These are phyloP conservation scores for Trametes villosa DNA, from an alignment of 768 basidiomycete species.

Conservation along the genomic window DNA sequence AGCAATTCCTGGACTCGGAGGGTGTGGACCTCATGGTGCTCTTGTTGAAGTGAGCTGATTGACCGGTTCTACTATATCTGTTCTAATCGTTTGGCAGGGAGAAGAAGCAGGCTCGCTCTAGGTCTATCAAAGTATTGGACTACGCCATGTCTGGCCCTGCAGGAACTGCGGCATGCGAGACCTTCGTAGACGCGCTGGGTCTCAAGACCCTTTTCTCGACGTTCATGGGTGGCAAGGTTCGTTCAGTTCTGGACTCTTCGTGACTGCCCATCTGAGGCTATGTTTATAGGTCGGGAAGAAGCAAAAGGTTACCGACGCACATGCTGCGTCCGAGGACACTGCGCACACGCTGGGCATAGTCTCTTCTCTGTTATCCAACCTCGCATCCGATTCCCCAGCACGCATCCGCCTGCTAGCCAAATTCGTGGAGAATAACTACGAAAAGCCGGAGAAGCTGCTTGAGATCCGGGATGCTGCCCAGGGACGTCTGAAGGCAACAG, in stretches of 20 bases:
- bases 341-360: conserved; percentile 88
- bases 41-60: conserved; percentile 83
- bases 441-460: conserved; percentile 91
- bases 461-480: conserved; percentile 81
- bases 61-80: neutral
- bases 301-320: conserved; percentile 51
- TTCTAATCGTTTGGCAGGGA: conserved; percentile 52
- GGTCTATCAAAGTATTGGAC: conserved; percentile 90
- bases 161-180: conserved; percentile 72
- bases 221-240: conserved; percentile 82
- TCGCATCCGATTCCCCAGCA: conserved; percentile 80
- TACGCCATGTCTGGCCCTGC: conserved; percentile 84
- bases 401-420: conserved; percentile 87
- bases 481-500: conserved; percentile 58
- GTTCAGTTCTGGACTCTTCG: neutral
- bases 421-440: conserved; percentile 91
- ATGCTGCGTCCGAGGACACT: conserved; percentile 75
- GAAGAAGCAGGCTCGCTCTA: conserved; percentile 77
- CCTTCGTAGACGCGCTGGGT: conserved; percentile 86
- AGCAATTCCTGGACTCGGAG: conserved; percentile 84
- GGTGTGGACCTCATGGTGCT: conserved; percentile 98
- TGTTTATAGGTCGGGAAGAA: conserved; percentile 53
- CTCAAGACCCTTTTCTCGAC: conserved; percentile 89
- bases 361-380: conserved; percentile 84
- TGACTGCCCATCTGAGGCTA: neutral